phyloP scores from a whole-genome alignment of 441 rosid species.

The Daphne laureola region DNA sequence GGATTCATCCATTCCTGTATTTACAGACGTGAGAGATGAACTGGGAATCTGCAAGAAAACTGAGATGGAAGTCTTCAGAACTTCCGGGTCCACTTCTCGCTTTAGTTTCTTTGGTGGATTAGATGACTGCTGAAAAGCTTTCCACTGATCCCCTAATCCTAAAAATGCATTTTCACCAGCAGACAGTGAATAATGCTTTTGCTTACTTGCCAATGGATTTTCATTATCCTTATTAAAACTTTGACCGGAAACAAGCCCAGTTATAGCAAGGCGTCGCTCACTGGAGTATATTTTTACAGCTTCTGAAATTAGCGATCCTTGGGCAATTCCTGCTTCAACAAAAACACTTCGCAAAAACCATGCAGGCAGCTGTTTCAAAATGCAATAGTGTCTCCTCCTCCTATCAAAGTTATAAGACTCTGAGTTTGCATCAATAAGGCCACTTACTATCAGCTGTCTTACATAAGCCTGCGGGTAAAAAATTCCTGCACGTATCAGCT shows the following conservation, averaged over 20 bases:
- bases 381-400: conserved; percentile 65
- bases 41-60: conserved; percentile 68
- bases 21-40: conserved; percentile 35
- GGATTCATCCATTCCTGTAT: conserved; percentile 52
- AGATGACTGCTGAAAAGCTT: conserved; percentile 27
- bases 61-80: conserved; percentile 70
- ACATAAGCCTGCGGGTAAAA: conserved; percentile 91
- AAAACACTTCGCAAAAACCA: conserved; percentile 48
- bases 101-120: conserved; percentile 34
- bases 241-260: conserved; percentile 32
- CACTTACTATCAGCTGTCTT: conserved; percentile 89
- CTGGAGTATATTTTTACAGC: conserved; percentile 65
- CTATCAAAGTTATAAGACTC: conserved; percentile 44
- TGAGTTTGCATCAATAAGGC: conserved; percentile 59
- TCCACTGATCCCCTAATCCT: conserved; percentile 44
- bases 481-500: conserved; percentile 78
- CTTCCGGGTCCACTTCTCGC: conserved; percentile 39
- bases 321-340: conserved; percentile 64
- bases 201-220: conserved; percentile 33
- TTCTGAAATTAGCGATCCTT: conserved; percentile 54
- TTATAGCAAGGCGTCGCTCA: conserved; percentile 80
- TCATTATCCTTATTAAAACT: conserved; percentile 24
- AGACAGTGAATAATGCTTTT: conserved; percentile 29
- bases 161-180: conserved; percentile 30
- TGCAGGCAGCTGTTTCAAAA: conserved; percentile 88